These are phyloP conservation scores for Ogataea hybrid DNA, from an alignment of 1,139 yeast genomes.

Conservation along the genomic window DNA sequence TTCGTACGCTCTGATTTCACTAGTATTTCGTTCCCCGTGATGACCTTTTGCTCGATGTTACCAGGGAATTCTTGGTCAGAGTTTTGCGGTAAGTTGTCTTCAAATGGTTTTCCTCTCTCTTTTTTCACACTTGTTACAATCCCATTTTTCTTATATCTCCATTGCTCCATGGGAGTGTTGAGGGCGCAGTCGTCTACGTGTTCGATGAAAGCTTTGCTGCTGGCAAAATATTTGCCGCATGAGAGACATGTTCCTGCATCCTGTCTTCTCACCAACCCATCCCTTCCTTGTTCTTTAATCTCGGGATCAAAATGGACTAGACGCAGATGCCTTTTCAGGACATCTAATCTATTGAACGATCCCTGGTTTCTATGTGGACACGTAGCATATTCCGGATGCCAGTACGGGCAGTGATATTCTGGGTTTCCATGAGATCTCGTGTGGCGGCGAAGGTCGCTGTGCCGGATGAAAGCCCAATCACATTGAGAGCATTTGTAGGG, in stretches of 20 bases:
- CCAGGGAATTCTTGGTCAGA: slow-evolving; percentile 5
- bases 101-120: slow-evolving; percentile 17
- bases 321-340: slow-evolving; percentile 63
- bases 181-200: slow-evolving; percentile 66
- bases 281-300: slow-evolving; percentile 29
- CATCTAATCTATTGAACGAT: slow-evolving; percentile 67
- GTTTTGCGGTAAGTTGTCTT: slow-evolving; percentile 8
- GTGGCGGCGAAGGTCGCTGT: slow-evolving; percentile 66
- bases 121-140: slow-evolving; percentile 26
- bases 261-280: slow-evolving; percentile 21
- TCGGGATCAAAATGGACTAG: slow-evolving; percentile 64
- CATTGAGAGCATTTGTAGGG: slow-evolving; percentile 60
- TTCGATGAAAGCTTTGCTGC: slow-evolving; percentile 57
- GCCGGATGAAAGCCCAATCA: slow-evolving; percentile 65
- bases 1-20: slow-evolving; percentile 2
- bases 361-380: slow-evolving; percentile 71
- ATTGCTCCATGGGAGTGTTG: slow-evolving; percentile 31
- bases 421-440: slow-evolving; percentile 63
- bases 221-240: slow-evolving; percentile 39
- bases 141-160: slow-evolving; percentile 32
- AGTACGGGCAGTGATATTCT: slow-evolving; percentile 67
- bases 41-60: slow-evolving; percentile 2
- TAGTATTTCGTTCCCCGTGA: slow-evolving; percentile 1
- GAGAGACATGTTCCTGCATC: slow-evolving; percentile 31
- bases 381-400: slow-evolving; percentile 57